Base-by-base conservation (phyloP, 306 rosid species). In the Rosa lucieae region DNA sequence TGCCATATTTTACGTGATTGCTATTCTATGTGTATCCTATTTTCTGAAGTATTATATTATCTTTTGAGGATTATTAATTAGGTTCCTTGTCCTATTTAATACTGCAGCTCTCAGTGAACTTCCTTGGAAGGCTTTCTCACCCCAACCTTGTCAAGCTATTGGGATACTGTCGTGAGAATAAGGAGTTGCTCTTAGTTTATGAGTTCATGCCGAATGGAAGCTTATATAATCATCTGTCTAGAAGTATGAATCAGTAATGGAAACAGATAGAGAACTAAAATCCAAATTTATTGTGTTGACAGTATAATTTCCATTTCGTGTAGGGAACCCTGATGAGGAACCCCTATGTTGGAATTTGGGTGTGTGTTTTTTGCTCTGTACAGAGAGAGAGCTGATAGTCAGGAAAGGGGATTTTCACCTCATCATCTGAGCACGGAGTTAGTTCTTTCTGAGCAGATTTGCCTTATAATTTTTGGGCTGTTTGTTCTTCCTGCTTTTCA, bases 171-270 rank as follows among this genome's bases (percentile, higher is more conserved):
- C 75, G 79, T 83, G 89, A 94, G 13, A 87, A 79, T 23, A 79
- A 55, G 40, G 97, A 91, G 70, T 82, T 94, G 56, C 98, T 94
- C 11, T 97, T 94, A 77, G 97, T 92, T 49, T 94, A 94, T 63
- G 98, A 92, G 85, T 94, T 84, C 86, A 84, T 94, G 97, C 84
- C 82, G 40, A 89, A 48, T 76, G 97, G 97, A 73, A 94, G 97
- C 88, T 88, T 94, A 89, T 94, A 88, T 87, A 86, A 82, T 76
- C 97, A 91, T 85, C 97, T 94, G n/a, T 92, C 89, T 66, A 78
- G 93, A 90, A 87, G 98, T 94, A 90, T 44, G 90, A 73, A 53
- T 80, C 49, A 67, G 2, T 32, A 42, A 14, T 40, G 47, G 1
- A 56, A 56, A 5, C 62, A 56, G 62, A 52, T 53, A 3, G 61